These are phyloP conservation scores for Stentor roeselii DNA, from an alignment of 73 alveolate genomes.

Conservation along the genomic window DNA sequence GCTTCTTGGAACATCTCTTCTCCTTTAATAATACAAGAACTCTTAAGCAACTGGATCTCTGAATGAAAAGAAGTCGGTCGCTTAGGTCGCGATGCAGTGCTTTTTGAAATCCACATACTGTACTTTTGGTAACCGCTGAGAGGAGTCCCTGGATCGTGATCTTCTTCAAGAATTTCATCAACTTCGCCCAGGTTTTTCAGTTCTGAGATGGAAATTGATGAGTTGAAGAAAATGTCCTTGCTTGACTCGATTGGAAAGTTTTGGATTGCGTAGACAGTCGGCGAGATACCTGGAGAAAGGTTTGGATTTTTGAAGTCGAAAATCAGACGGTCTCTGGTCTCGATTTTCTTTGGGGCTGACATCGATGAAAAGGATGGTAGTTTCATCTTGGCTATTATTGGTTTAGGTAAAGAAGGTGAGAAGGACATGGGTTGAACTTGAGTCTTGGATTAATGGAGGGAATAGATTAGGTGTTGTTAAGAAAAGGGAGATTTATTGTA, in stretches of 20 bases:
- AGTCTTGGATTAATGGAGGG: too few species aligned
- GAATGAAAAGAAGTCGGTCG: not conserved
- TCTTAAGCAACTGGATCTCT: not conserved
- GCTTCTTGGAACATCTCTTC: not conserved
- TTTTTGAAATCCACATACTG: slow-evolving; percentile 13
- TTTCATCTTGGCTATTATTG: too few species aligned
- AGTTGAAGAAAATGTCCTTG: slow-evolving; percentile 6
- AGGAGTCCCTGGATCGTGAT: not conserved
- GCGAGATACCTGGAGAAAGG: slow-evolving; percentile 14
- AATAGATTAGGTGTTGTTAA: too few species aligned
- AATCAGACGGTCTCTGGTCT: not conserved
- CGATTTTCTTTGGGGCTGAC: slow-evolving; percentile 6
- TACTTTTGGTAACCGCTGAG: not conserved
- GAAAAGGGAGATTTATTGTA: too few species aligned
- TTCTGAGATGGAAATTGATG: slow-evolving; percentile 14
- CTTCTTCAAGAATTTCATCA: not conserved
- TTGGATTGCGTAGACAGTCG: not conserved
- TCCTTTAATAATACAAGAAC: not conserved
- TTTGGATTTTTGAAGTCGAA: not conserved
- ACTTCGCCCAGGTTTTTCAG: not conserved
- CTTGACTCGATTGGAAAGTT: slow-evolving; percentile 7
- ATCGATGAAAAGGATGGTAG: not conserved
- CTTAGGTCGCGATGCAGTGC: not conserved
- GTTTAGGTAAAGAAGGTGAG: too few species aligned
- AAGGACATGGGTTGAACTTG: too few species aligned